Percentiles rank a stretch among this genome's conserved stretches.
These are phyloP conservation scores for Rosa hybrid DNA, from an alignment of 331 rosid genomes.

Conservation along the genomic window DNA sequence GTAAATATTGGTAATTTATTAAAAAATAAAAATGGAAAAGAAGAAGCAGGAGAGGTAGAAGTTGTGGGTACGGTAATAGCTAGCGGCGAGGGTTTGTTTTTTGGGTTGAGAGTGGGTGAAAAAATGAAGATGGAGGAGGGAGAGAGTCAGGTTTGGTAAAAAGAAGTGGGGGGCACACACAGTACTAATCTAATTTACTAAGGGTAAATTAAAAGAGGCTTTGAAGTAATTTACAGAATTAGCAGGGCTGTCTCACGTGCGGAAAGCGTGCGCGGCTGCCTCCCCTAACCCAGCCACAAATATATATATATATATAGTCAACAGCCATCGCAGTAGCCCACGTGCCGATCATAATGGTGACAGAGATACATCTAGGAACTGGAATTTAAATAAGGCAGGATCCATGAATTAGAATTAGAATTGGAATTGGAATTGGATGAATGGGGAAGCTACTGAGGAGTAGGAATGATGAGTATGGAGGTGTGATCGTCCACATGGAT, in stretches of 20 bases:
- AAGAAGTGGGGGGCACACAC: constrained; percentile 3
- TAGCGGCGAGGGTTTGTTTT: constrained; percentile 45
- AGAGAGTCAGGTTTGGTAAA: constrained; percentile 28
- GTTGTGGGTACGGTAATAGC: constrained; percentile 12
- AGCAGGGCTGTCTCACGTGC: constrained; percentile 3
- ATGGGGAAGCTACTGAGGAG: neutral
- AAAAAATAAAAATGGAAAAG: neutral
- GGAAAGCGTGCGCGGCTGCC: neutral
- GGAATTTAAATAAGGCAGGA: no score
- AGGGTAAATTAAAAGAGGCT: neutral
- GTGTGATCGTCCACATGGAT: neutral
- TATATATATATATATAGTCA: no score
- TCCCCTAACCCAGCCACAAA: neutral
- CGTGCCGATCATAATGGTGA: no score
- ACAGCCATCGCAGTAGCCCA: neutral
- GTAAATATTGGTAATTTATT: neutral
- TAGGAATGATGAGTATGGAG: constrained; percentile 13
- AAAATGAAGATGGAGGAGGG: constrained; percentile 22
- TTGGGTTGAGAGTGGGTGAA: constrained; percentile 38
- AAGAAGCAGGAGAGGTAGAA: neutral
- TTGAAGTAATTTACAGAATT: no score
- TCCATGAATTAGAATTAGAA: no score
- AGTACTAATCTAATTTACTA: neutral
- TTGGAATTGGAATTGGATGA: neutral
- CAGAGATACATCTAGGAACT: no score